These are phyloP conservation scores for Peronospora destructor DNA, from an alignment of 352 stramenopile genomes.

Conservation along the genomic window DNA sequence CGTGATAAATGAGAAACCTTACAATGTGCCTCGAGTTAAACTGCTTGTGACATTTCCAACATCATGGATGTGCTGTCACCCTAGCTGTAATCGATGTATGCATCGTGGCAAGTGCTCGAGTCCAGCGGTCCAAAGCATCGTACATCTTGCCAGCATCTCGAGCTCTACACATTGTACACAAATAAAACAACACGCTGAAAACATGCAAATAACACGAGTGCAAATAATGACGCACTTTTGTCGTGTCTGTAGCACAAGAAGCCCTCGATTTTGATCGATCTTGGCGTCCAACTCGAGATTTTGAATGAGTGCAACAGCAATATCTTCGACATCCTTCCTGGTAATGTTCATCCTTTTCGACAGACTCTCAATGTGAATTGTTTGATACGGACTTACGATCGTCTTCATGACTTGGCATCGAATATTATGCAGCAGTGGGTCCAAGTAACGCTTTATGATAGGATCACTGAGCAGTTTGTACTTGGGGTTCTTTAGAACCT, in stretches of 20 bases:
- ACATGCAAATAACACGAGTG: background rate
- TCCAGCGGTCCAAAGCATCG: slow-evolving; percentile 65
- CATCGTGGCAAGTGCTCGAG: slow-evolving; percentile 38
- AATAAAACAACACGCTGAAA: background rate
- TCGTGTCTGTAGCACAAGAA: slow-evolving; percentile 47
- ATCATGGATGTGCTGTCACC: slow-evolving; percentile 26
- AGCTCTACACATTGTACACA: slow-evolving; percentile 20
- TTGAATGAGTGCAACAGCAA: slow-evolving; percentile 89
- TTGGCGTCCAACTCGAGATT: slow-evolving; percentile 82
- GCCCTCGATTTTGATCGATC: slow-evolving; percentile 83
- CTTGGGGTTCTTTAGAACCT: slow-evolving; percentile 87
- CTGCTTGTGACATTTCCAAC: background rate
- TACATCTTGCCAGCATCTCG: slow-evolving; percentile 58
- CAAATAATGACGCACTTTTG: slow-evolving; percentile 32
- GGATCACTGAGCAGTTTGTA: slow-evolving; percentile 89
- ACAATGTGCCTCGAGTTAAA: slow-evolving; percentile 6
- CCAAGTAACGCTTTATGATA: slow-evolving; percentile 88
- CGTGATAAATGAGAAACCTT: slow-evolving; percentile 3
- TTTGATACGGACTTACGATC: slow-evolving; percentile 87
- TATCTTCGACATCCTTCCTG: slow-evolving; percentile 79
- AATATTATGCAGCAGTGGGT: slow-evolving; percentile 90
- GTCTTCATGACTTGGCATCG: slow-evolving; percentile 89
- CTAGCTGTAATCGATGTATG: slow-evolving; percentile 43
- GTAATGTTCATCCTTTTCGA: slow-evolving; percentile 88
- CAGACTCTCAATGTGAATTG: slow-evolving; percentile 85